Evolutionary conservation across 768 basidiomycete species (phyloP).

Genomic region (Botryobasidium botryosum): DNA sequence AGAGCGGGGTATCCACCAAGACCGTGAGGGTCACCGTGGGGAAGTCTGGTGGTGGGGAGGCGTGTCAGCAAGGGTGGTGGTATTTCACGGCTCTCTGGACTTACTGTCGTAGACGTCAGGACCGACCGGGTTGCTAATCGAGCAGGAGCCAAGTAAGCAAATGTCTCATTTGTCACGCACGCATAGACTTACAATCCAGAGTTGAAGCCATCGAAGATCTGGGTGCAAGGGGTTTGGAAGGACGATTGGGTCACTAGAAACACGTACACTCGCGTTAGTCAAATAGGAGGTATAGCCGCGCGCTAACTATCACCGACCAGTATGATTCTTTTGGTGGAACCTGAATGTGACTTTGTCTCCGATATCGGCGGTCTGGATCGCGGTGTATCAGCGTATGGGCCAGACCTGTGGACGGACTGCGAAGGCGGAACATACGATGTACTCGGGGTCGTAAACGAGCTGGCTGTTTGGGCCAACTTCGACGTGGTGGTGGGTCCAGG

Average conservation of each 20-base stretch:
- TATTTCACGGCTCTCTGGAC: too few species aligned
- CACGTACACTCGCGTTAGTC: conserved; percentile 11
- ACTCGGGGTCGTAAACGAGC: too few species aligned
- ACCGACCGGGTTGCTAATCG: conserved; percentile 24
- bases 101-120: conserved; percentile 27
- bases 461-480: too few species aligned
- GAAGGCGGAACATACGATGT: conserved; percentile 6
- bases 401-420: too few species aligned
- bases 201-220: conserved; percentile 33
- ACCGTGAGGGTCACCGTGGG: not conserved
- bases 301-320: not conserved
- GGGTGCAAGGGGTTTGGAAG: conserved; percentile 12
- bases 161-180: not conserved
- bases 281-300: conserved; percentile 6
- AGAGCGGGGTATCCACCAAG: conserved; percentile 1
- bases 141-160: not conserved
- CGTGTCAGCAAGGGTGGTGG: too few species aligned
- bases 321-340: conserved; percentile 4
- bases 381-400: not conserved
- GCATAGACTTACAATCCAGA: conserved; percentile 32
- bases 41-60: too few species aligned
- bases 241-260: conserved; percentile 2
- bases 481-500: too few species aligned
- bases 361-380: conserved; percentile 1
- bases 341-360: conserved; percentile 5